These are phyloP conservation scores for Claviceps lovelessii DNA, from an alignment of 2,329 filamentous ascomycete genomes.

Conservation along the genomic window DNA sequence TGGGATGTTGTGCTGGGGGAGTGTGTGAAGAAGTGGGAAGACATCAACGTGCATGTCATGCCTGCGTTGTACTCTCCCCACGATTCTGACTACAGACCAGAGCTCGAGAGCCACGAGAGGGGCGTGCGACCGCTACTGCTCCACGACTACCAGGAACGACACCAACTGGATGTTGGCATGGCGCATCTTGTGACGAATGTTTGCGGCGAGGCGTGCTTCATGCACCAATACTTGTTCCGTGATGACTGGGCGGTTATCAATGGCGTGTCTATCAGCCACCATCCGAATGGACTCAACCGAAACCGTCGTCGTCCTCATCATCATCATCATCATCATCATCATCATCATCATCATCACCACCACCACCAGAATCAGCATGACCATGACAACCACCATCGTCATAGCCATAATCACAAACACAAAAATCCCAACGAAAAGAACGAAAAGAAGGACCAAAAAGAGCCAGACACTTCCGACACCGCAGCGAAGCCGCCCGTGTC, in stretches of 20 bases:
- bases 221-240: conserved; percentile 31
- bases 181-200: conserved; percentile 27
- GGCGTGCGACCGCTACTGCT: conserved; percentile 27
- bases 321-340: neutral
- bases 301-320: neutral
- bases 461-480: conserved; percentile 2
- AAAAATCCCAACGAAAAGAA: too few species aligned
- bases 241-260: conserved; percentile 35
- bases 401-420: neutral
- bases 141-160: conserved; percentile 24
- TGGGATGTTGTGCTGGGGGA: conserved; percentile 30
- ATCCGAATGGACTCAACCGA: conserved; percentile 22
- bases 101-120: conserved; percentile 22
- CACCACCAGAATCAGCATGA: neutral
- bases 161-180: conserved; percentile 24
- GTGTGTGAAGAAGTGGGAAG: conserved; percentile 23
- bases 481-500: conserved; percentile 9
- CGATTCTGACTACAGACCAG: conserved; percentile 16
- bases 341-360: neutral
- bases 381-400: neutral
- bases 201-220: conserved; percentile 32
- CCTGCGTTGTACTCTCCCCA: conserved; percentile 28
- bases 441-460: neutral
- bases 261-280: conserved; percentile 30
- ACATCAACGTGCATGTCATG: conserved; percentile 25